Conservation (phyloP, 768 basidiomycete species). For the Auricularia cornea region DNA sequence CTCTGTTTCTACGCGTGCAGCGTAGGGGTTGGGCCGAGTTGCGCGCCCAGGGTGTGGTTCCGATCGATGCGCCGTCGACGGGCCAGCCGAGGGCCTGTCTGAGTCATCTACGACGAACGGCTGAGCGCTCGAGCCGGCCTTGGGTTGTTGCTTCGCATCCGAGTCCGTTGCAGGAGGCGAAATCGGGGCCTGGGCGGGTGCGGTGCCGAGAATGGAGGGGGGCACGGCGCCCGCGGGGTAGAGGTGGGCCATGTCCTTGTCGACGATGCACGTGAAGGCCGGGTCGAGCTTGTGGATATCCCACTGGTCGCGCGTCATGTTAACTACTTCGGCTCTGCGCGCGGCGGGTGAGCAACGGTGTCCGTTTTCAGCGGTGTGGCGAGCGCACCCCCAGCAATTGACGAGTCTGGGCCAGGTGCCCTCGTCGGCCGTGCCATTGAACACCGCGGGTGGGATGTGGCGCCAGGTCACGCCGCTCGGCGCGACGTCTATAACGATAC, state of each 20-base stretch:
- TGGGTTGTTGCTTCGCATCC: not conserved
- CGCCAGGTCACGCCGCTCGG: constrained; percentile 51
- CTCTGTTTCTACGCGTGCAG: not conserved
- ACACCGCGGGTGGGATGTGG: constrained; percentile 64
- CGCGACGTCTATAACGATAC: constrained; percentile 63
- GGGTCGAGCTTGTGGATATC: constrained; percentile 79
- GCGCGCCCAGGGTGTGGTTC: not conserved
- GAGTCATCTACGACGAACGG: not conserved
- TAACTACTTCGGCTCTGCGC: not conserved
- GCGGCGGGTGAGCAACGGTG: constrained; percentile 17
- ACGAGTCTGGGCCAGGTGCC: constrained; percentile 63
- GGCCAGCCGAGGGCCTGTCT: not conserved
- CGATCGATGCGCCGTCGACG: not conserved
- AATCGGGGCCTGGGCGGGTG: not conserved
- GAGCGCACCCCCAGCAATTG: constrained; percentile 58
- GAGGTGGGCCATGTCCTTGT: not conserved
- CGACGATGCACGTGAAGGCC: constrained; percentile 57
- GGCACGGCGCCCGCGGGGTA: not conserved
- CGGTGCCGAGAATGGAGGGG: not conserved
- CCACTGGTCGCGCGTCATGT: constrained; percentile 70
- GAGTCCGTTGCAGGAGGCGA: not conserved
- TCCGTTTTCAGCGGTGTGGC: constrained; percentile 21
- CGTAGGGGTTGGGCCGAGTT: not conserved
- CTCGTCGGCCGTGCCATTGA: constrained; percentile 51
- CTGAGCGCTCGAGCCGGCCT: not conserved